Evolutionary conservation across 805 yeast species (phyloP).

Genomic region (Torulaspora gathmanii): DNA sequence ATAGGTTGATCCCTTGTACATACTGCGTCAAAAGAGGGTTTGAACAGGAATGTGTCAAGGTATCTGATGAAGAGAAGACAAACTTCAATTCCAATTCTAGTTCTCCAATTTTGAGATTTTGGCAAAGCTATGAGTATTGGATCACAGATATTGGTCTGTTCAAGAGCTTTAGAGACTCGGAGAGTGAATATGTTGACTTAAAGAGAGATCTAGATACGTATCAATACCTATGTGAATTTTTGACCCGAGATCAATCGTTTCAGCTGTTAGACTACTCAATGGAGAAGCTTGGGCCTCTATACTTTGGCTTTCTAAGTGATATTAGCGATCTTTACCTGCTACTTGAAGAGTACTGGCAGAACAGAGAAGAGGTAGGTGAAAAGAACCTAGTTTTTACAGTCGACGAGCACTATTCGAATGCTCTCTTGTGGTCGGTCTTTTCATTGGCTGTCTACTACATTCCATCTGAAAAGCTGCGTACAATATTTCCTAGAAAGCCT

Average conservation of each 20-base stretch:
- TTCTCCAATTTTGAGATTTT: conserved; percentile 16
- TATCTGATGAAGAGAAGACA: neutral
- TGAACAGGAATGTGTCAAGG: conserved; percentile 22
- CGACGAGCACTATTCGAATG: conserved; percentile 27
- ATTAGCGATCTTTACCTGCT: conserved; percentile 28
- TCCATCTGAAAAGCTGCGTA: conserved; percentile 17
- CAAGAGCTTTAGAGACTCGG: conserved; percentile 15
- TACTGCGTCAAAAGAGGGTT: conserved; percentile 31
- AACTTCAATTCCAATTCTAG: neutral
- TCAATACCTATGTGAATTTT: conserved; percentile 14
- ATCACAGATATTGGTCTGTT: conserved; percentile 26
- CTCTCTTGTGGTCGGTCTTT: conserved; percentile 32
- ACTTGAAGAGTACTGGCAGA: conserved; percentile 25
- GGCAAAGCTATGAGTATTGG: conserved; percentile 32
- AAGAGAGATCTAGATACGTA: conserved; percentile 10
- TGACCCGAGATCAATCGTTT: conserved; percentile 22
- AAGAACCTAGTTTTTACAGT: conserved; percentile 7
- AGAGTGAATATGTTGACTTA: conserved; percentile 3
- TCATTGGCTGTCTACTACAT: conserved; percentile 30
- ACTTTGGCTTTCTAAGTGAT: conserved; percentile 33
- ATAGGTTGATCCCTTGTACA: conserved; percentile 32
- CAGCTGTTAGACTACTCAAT: conserved; percentile 29
- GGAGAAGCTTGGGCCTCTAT: conserved; percentile 33
- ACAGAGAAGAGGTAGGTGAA: conserved; percentile 10
- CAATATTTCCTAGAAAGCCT: conserved; percentile 11